Evolutionary conservation across 1,139 yeast genomes (phyloP).

Genomic region (Torulaspora pretoriensis): DNA sequence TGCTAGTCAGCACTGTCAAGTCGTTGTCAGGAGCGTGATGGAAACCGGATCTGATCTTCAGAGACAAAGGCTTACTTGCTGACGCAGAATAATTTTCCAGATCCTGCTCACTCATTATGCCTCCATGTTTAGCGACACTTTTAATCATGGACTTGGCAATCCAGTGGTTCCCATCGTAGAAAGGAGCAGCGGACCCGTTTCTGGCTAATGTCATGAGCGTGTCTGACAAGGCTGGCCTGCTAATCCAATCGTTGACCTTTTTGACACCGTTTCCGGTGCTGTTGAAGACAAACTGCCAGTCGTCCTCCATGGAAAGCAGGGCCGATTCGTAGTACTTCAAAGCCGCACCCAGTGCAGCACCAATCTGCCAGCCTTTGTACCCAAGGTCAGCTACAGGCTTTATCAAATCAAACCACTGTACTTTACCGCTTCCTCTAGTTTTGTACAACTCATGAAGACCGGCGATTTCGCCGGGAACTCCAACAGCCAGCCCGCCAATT

Average conservation of each 20-base stretch:
- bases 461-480: slow-evolving; percentile 83
- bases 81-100: slow-evolving; percentile 56
- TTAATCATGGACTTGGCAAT: slow-evolving; percentile 54
- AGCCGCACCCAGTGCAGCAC: slow-evolving; percentile 46
- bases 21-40: slow-evolving; percentile 39
- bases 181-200: slow-evolving; percentile 70
- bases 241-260: slow-evolving; percentile 54
- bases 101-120: slow-evolving; percentile 59
- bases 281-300: slow-evolving; percentile 55
- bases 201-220: slow-evolving; percentile 65
- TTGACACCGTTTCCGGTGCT: slow-evolving; percentile 36
- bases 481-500: slow-evolving; percentile 81
- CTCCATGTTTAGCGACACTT: slow-evolving; percentile 49
- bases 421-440: slow-evolving; percentile 63
- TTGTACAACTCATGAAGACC: slow-evolving; percentile 64
- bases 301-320: slow-evolving; percentile 35
- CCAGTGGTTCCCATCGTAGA: slow-evolving; percentile 81
- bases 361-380: slow-evolving; percentile 61
- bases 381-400: slow-evolving; percentile 72
- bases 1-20: slow-evolving; percentile 58
- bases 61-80: slow-evolving; percentile 52
- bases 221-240: slow-evolving; percentile 57
- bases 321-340: slow-evolving; percentile 40
- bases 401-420: slow-evolving; percentile 69
- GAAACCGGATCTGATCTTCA: slow-evolving; percentile 33